phyloP scores from a whole-genome alignment of 2,329 filamentous ascomycete species.

The Sphaerulina musiva region DNA sequence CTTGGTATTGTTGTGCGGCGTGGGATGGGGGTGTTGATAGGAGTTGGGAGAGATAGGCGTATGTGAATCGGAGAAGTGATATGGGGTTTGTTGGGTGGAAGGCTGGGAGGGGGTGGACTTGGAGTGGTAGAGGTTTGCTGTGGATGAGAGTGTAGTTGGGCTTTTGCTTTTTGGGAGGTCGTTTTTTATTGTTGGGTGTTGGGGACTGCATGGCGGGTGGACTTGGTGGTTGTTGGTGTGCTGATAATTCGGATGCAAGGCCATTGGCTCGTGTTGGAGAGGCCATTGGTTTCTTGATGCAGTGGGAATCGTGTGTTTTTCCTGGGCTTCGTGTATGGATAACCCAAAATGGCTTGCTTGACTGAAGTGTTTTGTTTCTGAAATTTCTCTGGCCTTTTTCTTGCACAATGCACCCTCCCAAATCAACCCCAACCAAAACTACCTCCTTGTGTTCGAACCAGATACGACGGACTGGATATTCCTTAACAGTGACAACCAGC shows the following conservation, averaged over 20 bases:
- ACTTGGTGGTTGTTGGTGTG: background rate
- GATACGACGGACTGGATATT: no score
- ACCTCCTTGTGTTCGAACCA: no score
- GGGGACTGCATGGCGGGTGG: background rate
- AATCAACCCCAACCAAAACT: no score
- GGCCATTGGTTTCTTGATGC: no score
- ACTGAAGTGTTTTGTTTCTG: no score
- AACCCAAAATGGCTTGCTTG: no score
- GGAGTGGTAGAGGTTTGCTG: constrained; percentile 69
- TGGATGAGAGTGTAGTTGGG: constrained; percentile 72
- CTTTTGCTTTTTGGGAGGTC: constrained; percentile 21
- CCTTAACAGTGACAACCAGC: no score
- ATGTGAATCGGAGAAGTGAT: constrained; percentile 73
- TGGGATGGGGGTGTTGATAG: constrained; percentile 60
- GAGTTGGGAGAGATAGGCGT: constrained; percentile 68
- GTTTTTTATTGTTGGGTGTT: constrained; percentile 12
- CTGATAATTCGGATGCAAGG: background rate
- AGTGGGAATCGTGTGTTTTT: no score
- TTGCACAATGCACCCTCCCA: no score
- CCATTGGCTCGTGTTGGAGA: no score
- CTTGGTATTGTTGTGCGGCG: constrained; percentile 59
- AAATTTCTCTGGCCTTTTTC: no score
- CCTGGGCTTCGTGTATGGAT: no score
- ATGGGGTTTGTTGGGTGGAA: constrained; percentile 91
- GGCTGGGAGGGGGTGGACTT: constrained; percentile 73